Conservation (phyloP, 345 rosid species). For the Linum tenue region DNA sequence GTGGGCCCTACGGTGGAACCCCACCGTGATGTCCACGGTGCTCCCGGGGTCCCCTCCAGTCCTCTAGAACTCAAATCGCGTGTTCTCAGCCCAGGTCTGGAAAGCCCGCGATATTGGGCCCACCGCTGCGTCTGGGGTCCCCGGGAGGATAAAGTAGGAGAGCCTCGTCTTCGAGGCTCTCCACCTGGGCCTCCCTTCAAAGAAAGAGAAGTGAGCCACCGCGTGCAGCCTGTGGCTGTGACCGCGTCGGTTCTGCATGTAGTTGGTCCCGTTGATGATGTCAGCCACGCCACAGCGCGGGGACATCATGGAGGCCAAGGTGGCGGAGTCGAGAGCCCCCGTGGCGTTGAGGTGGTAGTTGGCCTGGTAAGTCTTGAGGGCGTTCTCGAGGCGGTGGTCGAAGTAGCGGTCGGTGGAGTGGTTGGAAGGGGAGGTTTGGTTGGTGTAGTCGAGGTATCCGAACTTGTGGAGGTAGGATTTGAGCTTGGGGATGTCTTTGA, state of each 20-base stretch:
- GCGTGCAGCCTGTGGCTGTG: conserved; percentile 12
- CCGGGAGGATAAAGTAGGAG: conserved; percentile 17
- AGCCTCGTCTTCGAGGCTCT: conserved; percentile 18
- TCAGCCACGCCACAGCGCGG: conserved; percentile 35
- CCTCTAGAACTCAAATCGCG: conserved; percentile 17
- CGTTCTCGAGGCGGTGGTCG: conserved; percentile 24
- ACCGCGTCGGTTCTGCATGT: conserved; percentile 12
- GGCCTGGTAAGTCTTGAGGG: conserved; percentile 27
- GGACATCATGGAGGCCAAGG: conserved; percentile 15
- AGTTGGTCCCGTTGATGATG: conserved; percentile 21
- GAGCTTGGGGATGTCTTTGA: conserved; percentile 21
- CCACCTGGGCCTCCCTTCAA: conserved; percentile 20
- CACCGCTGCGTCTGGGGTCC: conserved; percentile 7
- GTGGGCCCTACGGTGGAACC: conserved; percentile 15
- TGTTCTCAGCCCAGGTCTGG: conserved; percentile 16
- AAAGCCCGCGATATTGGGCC: conserved; percentile 16
- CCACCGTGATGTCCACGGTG: conserved; percentile 21
- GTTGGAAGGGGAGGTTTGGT: neutral
- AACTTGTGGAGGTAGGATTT: conserved; percentile 24
- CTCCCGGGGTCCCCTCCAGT: neutral
- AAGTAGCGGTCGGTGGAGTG: conserved; percentile 15
- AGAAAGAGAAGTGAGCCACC: conserved; percentile 19
- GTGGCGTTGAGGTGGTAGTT: conserved; percentile 19
- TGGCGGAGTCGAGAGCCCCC: conserved; percentile 21
- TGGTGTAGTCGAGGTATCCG: conserved; percentile 22